Conservation (phyloP, 2,329 filamentous ascomycete genomes). For the Pyrenochaeta sp. region DNA sequence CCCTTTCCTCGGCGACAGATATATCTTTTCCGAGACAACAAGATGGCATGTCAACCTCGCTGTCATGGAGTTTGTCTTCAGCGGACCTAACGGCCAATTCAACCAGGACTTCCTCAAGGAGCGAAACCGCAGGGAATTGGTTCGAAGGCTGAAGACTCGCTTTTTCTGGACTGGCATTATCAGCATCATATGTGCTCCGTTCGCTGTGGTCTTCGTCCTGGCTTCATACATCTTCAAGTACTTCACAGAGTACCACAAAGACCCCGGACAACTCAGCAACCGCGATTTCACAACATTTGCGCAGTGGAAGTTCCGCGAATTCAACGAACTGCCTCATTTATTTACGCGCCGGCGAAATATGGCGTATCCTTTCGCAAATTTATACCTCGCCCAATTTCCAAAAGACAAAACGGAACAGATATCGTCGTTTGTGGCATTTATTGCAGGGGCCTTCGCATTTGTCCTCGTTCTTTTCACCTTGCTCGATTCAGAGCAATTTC, state of each 20-base stretch:
- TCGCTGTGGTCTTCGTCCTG: constrained; percentile 84
- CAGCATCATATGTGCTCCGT: constrained; percentile 85
- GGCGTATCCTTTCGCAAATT: constrained; percentile 90
- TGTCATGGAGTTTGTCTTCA: constrained; percentile 93
- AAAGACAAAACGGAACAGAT: constrained; percentile 91
- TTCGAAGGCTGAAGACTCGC: constrained; percentile 76
- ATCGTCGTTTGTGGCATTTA: constrained; percentile 83
- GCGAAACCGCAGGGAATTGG: constrained; percentile 78
- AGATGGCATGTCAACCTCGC: constrained; percentile 92
- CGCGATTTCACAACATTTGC: constrained; percentile 91
- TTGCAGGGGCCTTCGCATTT: constrained; percentile 84
- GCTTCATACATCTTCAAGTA: constrained; percentile 94
- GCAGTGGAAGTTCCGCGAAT: constrained; percentile 98
- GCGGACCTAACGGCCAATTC: constrained; percentile 80
- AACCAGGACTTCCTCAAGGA: constrained; percentile 85
- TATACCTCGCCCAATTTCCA: constrained; percentile 95
- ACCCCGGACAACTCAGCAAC: constrained; percentile 84
- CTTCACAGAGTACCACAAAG: constrained; percentile 97
- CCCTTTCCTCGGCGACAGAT: constrained; percentile 79
- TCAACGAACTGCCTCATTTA: constrained; percentile 93
- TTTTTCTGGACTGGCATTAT: constrained; percentile 85
- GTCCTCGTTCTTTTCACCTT: constrained; percentile 84
- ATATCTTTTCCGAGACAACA: constrained; percentile 86
- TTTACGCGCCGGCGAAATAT: constrained; percentile 91
- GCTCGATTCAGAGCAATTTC: constrained; percentile 88